A percentile compares a stretch with the other conserved stretches of the same genome.
Evolutionary conservation across 768 basidiomycete genomes (phyloP).

Genomic region (Lyophyllum semitale): DNA sequence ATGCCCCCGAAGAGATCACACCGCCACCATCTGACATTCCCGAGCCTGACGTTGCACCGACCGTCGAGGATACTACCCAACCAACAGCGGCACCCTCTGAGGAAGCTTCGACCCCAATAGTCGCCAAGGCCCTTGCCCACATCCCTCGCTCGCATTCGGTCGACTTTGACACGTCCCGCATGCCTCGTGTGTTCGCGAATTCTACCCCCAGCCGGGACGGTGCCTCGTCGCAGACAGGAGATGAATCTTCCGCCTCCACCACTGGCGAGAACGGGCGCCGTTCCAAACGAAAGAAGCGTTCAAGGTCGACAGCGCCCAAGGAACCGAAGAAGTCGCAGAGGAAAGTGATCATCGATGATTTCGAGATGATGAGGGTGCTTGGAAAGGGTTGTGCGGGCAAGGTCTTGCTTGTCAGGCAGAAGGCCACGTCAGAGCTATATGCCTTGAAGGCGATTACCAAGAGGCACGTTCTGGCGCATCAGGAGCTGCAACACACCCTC

Average conservation of each 20-base stretch:
- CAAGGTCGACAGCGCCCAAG: slow-evolving; percentile 44
- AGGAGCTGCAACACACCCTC: slow-evolving; percentile 93
- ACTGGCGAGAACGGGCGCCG: slow-evolving; percentile 36
- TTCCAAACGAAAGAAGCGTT: slow-evolving; percentile 55
- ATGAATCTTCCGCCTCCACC: slow-evolving; percentile 74
- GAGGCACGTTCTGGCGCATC: slow-evolving; percentile 93
- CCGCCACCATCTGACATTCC: slow-evolving; percentile 7
- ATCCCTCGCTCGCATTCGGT: slow-evolving; percentile 82
- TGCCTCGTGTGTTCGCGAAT: slow-evolving; percentile 60
- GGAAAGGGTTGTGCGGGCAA: slow-evolving; percentile 99
- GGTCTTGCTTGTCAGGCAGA: slow-evolving; percentile 88
- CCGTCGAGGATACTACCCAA: slow-evolving; percentile 3
- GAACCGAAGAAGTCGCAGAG: slow-evolving; percentile 59
- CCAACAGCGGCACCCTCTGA: slow-evolving; percentile 6
- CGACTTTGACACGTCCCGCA: slow-evolving; percentile 66
- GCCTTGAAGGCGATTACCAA: slow-evolving; percentile 99
- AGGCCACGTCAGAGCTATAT: slow-evolving; percentile 69
- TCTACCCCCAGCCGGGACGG: slow-evolving; percentile 51
- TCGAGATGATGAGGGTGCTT: slow-evolving; percentile 95
- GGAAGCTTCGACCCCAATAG: slow-evolving; percentile 20
- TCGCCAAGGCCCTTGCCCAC: slow-evolving; percentile 31
- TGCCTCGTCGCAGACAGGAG: slow-evolving; percentile 62
- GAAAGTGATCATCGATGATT: slow-evolving; percentile 86
- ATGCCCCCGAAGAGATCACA: slow-evolving; percentile 8
- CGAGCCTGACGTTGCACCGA: slow-evolving; percentile 3